Evolutionary conservation across 129 eudicot species (phyloP).

Genomic region (Calendula officinalis): DNA sequence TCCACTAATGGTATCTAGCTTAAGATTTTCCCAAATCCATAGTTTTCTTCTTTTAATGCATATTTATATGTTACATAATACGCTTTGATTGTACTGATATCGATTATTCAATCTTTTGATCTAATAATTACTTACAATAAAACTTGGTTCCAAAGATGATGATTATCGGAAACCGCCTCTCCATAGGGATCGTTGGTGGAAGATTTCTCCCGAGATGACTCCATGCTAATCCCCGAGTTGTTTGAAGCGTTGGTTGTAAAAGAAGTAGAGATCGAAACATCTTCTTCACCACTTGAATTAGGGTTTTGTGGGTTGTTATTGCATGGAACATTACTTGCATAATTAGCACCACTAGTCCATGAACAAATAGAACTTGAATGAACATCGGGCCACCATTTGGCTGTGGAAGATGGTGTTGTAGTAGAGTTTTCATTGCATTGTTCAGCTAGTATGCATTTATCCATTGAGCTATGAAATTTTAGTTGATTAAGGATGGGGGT

Average conservation of each 20-base stretch:
- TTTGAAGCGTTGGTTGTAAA: conserved; percentile 33
- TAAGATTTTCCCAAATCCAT: conserved; percentile 8
- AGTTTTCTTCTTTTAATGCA: conserved; percentile 1
- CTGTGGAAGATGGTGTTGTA: conserved; percentile 31
- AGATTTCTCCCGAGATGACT: conserved; percentile 47
- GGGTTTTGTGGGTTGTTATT: conserved; percentile 25
- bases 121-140: conserved; percentile 44
- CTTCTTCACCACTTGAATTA: conserved; percentile 53
- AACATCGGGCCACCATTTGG: conserved; percentile 54
- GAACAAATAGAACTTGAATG: conserved; percentile 42
- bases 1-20: conserved; percentile 30
- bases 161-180: conserved; percentile 58
- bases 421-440: conserved; percentile 44
- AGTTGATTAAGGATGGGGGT: conserved; percentile 15
- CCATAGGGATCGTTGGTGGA: conserved; percentile 45
- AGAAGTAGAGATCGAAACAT: conserved; percentile 21
- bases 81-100: background rate
- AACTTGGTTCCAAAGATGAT: conserved; percentile 61
- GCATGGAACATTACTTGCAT: conserved; percentile 27
- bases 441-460: conserved; percentile 43
- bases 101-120: background rate
- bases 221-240: conserved; percentile 51
- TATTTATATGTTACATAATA: background rate
- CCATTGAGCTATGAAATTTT: conserved; percentile 29
- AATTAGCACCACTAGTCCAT: conserved; percentile 35